Evolutionary conservation across 805 yeast species (phyloP).

Genomic region (Clavispora santaluciae): DNA sequence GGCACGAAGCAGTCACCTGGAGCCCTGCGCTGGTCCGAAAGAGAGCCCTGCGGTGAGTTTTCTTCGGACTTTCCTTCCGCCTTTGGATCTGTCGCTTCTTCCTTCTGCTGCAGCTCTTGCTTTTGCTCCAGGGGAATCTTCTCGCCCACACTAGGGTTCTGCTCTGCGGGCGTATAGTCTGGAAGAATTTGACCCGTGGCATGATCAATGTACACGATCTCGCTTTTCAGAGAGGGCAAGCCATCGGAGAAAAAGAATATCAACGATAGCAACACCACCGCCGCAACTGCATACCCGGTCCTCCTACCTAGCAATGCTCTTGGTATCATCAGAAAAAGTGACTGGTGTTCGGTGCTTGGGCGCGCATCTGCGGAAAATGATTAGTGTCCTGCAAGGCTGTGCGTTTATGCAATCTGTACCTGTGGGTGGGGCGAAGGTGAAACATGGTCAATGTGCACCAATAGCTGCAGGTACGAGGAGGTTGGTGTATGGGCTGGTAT

Average conservation of each 20-base stretch:
- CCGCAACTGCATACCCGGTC: not conserved
- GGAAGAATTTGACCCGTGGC: slow-evolving; percentile 10
- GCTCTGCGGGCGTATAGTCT: not conserved
- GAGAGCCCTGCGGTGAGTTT: no score
- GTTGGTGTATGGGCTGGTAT: no score
- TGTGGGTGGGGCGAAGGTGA: no score
- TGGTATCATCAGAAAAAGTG: not conserved
- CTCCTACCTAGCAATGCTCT: not conserved
- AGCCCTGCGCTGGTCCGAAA: not conserved
- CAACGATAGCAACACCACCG: not conserved
- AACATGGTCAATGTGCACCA: no score
- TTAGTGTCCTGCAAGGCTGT: not conserved
- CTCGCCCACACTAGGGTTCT: not conserved
- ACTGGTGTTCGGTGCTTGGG: not conserved
- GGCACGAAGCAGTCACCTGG: slow-evolving; percentile 7
- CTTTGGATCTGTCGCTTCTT: no score
- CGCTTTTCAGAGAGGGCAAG: not conserved
- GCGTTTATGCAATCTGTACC: no score
- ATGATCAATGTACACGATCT: slow-evolving; percentile 15
- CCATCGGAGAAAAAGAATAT: not conserved
- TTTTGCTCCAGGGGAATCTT: no score
- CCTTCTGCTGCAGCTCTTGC: no score
- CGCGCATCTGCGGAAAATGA: not conserved
- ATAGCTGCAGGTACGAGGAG: no score
- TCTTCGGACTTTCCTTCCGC: no score